These are phyloP conservation scores for Cladophialophora exuberans DNA, from an alignment of 2,329 filamentous ascomycete genomes.

Conservation along the genomic window DNA sequence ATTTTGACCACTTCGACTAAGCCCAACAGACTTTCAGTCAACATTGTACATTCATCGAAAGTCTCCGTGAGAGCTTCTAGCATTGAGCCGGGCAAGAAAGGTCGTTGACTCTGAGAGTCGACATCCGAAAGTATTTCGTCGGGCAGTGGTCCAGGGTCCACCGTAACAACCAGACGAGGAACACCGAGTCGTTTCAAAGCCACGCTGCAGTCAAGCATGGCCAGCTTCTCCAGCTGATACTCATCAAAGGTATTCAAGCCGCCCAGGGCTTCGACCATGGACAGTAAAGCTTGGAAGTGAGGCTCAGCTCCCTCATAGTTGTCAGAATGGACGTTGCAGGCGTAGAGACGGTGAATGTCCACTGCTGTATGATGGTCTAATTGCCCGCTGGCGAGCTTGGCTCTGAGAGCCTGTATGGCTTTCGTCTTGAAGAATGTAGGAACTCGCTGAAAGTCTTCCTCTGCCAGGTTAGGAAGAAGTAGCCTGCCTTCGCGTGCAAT, in stretches of 20 bases:
- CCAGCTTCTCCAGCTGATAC: constrained; percentile 27
- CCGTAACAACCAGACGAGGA: constrained; percentile 18
- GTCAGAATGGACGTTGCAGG: constrained; percentile 8
- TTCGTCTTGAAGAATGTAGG: constrained; percentile 28
- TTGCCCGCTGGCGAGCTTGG: constrained; percentile 20
- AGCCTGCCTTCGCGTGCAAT: constrained; percentile 24
- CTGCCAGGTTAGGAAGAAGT: constrained; percentile 20
- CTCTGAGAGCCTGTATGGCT: constrained; percentile 26
- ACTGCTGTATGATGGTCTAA: constrained; percentile 24
- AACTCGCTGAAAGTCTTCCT: constrained; percentile 18
- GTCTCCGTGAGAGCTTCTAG: constrained; percentile 12
- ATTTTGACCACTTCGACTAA: constrained; percentile 23
- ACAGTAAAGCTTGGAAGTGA: constrained; percentile 29
- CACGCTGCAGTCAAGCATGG: constrained; percentile 17
- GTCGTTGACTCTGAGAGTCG: constrained; percentile 8
- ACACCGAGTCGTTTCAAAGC: constrained; percentile 15
- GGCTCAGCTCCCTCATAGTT: constrained; percentile 24
- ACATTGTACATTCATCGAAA: not conserved
- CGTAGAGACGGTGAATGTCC: constrained; percentile 28
- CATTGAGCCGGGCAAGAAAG: constrained; percentile 7
- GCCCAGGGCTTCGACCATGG: constrained; percentile 27
- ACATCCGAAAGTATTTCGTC: constrained; percentile 11
- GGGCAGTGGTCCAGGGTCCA: constrained; percentile 22
- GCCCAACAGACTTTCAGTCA: constrained; percentile 14
- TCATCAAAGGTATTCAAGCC: constrained; percentile 27